Evolutionary conservation across 2,329 filamentous ascomycete genomes (phyloP).

Genomic region (Incumbomyces lentus): DNA sequence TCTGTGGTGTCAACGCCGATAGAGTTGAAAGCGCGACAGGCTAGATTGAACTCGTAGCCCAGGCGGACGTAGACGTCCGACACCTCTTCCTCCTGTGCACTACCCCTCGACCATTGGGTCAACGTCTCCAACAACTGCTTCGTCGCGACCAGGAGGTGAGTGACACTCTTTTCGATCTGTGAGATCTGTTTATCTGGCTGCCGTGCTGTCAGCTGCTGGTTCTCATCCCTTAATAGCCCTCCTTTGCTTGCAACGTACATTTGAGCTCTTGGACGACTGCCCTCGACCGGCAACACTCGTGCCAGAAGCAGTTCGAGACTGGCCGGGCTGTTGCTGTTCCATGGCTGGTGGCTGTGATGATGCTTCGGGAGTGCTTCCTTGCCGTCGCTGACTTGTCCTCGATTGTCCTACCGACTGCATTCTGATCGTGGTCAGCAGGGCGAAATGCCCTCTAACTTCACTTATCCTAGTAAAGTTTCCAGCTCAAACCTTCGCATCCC

Average conservation of each 20-base stretch:
- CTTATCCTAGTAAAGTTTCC: too few species aligned
- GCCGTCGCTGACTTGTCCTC: constrained; percentile 1
- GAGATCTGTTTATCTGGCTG: constrained; percentile 69
- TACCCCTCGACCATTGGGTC: constrained; percentile 91
- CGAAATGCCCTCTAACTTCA: too few species aligned
- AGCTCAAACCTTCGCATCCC: too few species aligned
- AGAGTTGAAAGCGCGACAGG: constrained; percentile 88
- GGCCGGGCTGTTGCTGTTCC: not conserved
- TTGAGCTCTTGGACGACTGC: constrained; percentile 6
- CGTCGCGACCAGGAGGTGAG: constrained; percentile 90
- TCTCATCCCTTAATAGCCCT: not conserved
- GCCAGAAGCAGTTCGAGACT: constrained; percentile 3
- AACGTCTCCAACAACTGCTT: constrained; percentile 96
- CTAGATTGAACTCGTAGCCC: constrained; percentile 98
- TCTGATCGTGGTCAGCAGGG: too few species aligned
- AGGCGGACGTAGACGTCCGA: constrained; percentile 96
- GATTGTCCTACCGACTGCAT: not conserved
- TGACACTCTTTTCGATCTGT: constrained; percentile 98
- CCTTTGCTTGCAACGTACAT: not conserved
- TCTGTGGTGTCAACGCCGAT: constrained; percentile 95
- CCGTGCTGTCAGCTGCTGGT: constrained; percentile 2
- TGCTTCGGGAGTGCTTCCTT: constrained; percentile 1
- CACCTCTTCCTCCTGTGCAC: constrained; percentile 86
- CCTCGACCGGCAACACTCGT: not conserved
- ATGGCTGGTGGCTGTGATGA: not conserved